Percentiles rank a stretch among this genome's conserved stretches.
phyloP scores from a whole-genome alignment of 2,329 filamentous ascomycete genomes.

The Alternaria arbusti region DNA sequence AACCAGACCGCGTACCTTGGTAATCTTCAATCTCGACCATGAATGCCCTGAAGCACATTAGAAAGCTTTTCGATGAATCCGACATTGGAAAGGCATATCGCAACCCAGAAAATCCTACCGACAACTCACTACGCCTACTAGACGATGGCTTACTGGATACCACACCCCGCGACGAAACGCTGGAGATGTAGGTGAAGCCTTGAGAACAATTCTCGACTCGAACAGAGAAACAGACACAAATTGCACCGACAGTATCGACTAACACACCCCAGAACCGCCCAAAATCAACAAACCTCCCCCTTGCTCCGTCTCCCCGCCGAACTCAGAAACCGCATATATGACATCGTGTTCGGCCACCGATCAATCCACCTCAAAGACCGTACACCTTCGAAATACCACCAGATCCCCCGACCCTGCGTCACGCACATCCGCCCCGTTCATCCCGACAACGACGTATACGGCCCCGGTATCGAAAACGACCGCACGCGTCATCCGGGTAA shows the following conservation, averaged over 20 bases:
- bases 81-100: neutral
- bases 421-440: neutral
- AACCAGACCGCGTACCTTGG: accelerated
- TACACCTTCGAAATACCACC: neutral
- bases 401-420: neutral
- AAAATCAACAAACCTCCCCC: neutral
- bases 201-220: neutral
- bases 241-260: neutral
- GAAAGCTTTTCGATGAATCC: neutral
- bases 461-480: neutral
- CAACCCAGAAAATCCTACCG: neutral
- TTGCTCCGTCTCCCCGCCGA: neutral
- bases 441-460: neutral
- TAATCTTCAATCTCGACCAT: neutral
- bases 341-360: neutral
- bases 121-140: neutral
- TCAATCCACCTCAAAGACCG: neutral
- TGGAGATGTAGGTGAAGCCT: neutral
- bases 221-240: neutral
- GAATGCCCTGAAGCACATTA: neutral
- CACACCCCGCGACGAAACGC: neutral
- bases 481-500: neutral
- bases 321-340: neutral
- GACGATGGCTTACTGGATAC: neutral
- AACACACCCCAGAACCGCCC: neutral